Evolutionary conservation across 2,329 filamentous ascomycete genomes (phyloP).

Genomic region (Juglanconis oblonga): DNA sequence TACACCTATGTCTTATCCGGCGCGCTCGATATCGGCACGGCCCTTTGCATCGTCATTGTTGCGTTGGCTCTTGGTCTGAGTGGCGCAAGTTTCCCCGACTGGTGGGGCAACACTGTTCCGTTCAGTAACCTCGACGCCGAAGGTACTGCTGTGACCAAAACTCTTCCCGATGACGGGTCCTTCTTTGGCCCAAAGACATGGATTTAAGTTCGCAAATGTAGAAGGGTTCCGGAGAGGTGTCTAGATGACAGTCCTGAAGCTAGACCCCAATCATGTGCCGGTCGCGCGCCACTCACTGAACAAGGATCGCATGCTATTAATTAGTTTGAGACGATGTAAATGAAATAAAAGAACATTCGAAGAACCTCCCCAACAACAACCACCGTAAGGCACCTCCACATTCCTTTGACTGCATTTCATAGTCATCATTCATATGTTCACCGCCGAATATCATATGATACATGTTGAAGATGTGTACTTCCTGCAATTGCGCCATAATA

Average conservation of each 20-base stretch:
- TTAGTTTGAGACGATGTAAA: too few relatives aligned
- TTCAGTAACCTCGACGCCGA: constrained; percentile 14
- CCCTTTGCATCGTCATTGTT: constrained; percentile 54
- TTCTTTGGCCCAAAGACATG: constrained; percentile 28
- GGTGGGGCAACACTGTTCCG: constrained; percentile 44
- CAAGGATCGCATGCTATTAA: too few relatives aligned
- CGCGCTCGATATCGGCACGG: constrained; percentile 56
- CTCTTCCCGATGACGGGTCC: constrained; percentile 24
- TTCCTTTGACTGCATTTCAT: too few relatives aligned
- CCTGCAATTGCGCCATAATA: neutral
- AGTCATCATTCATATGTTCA: too few relatives aligned
- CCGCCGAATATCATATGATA: too few relatives aligned
- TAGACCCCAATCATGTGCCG: too few relatives aligned
- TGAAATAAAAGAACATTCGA: too few relatives aligned
- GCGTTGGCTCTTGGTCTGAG: constrained; percentile 45
- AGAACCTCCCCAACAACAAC: too few relatives aligned
- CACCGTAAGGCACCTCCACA: too few relatives aligned
- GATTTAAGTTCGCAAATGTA: neutral
- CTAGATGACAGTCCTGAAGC: neutral
- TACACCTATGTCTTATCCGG: constrained; percentile 61
- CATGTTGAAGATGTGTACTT: neutral
- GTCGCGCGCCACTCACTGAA: too few relatives aligned
- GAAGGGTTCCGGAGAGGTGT: neutral
- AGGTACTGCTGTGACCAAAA: constrained; percentile 27
- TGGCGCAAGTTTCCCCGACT: constrained; percentile 40